Evolutionary conservation across 345 rosid genomes (phyloP).

Genomic region (Heritiera littoralis): DNA sequence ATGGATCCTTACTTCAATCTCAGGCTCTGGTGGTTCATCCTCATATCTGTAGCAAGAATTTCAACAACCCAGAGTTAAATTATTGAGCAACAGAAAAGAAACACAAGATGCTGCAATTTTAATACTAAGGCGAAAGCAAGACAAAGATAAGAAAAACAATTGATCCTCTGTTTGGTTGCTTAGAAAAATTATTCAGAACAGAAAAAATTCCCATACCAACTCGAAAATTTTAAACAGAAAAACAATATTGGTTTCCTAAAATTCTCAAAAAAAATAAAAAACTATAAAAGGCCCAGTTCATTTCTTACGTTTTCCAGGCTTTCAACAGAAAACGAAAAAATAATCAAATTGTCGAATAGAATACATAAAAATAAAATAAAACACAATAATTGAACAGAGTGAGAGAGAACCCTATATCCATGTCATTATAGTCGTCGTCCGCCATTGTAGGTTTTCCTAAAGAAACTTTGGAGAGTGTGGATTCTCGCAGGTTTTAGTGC

Average conservation of each 20-base stretch:
- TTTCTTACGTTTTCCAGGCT: not conserved
- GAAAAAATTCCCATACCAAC: not conserved
- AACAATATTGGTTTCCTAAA: not conserved
- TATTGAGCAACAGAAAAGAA: not conserved
- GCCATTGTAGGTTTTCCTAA: conserved; percentile 48
- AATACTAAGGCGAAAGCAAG: not conserved
- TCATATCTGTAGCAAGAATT: conserved; percentile 57
- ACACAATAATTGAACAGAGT: not conserved
- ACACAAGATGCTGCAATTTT: not conserved
- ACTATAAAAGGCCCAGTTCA: not conserved
- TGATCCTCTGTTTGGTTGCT: not conserved
- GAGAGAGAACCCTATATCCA: conserved; percentile 53
- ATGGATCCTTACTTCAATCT: conserved; percentile 58
- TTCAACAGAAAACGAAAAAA: not conserved
- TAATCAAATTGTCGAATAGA: not conserved
- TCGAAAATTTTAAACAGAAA: not conserved
- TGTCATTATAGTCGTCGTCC: conserved; percentile 69
- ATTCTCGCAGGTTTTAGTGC: not conserved
- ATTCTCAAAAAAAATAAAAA: not conserved
- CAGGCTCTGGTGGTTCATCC: conserved; percentile 89
- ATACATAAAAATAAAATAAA: not conserved
- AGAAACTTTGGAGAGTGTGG: not conserved
- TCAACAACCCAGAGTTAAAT: conserved; percentile 10
- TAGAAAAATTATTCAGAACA: not conserved
- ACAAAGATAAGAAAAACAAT: not conserved